Percentiles rank a stretch among this genome's conserved stretches.
Evolutionary conservation across 2,329 filamentous ascomycete genomes (phyloP).

Genomic region (Xylariaceae sp.): DNA sequence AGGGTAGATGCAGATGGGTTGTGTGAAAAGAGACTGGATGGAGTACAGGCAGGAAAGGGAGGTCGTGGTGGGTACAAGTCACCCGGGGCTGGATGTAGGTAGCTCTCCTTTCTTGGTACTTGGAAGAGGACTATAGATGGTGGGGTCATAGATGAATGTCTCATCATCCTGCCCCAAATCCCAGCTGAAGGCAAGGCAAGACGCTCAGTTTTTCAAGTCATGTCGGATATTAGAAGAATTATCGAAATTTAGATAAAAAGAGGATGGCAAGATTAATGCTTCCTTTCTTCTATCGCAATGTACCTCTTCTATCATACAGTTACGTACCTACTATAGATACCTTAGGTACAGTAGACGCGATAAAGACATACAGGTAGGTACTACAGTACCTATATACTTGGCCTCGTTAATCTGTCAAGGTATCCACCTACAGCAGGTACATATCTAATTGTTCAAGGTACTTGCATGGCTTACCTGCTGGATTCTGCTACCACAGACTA

Average conservation of each 20-base stretch:
- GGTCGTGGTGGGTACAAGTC: constrained; percentile 14
- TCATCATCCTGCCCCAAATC: neutral
- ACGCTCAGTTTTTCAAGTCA: neutral
- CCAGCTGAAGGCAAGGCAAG: constrained; percentile 1
- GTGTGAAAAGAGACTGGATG: neutral
- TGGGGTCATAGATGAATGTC: neutral
- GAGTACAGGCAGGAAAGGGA: constrained; percentile 9
- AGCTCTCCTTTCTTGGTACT: constrained; percentile 2
- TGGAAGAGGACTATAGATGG: constrained; percentile 7
- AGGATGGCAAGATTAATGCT: no score
- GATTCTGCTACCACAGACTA: neutral
- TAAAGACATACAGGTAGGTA: no score
- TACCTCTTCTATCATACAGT: no score
- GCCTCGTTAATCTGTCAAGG: no score
- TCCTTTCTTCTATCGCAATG: no score
- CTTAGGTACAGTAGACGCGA: no score
- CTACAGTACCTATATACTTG: no score
- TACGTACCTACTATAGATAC: no score
- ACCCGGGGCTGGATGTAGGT: constrained; percentile 10
- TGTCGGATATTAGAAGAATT: no score
- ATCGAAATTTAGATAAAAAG: no score
- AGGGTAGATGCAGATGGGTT: constrained; percentile 5
- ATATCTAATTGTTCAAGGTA: neutral
- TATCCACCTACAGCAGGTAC: constrained; percentile 9
- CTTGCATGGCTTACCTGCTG: neutral